Evolutionary conservation across 805 yeast species (phyloP), one percentile per base, ranked within the genome.

Genomic region (Ogataea nitratoaversa): DNA sequence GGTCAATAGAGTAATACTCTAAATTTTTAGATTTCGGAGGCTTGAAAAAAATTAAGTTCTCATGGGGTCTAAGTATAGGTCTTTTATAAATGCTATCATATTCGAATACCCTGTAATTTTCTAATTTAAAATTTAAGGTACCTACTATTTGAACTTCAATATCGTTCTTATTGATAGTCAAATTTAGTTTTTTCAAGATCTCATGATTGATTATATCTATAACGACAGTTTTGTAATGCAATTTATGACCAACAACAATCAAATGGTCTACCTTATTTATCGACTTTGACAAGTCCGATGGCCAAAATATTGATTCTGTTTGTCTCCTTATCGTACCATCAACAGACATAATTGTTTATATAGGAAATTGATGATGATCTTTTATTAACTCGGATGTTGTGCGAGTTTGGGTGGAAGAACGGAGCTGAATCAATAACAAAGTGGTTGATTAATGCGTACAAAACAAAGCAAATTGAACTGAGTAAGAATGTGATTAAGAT

Each of bases 1-100:
- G 95, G n/a, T 71, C 65, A 3, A 81, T 57, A 0, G 96, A 81
- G 48, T 78, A 83, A 57, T 84, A 87, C 49, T 89, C 95, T 69
- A 90, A 70, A 43, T 76, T 72, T 22, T 69, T 70, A 16, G 83
- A 76, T 32, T 74, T 72, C 0, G 97, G 97, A 1, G 93, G 83
- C 19, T 74, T 73, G 55, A 78, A 89, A n/a, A 72, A 50, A 4
- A 83, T 61, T 2, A 79, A 30, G 32, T 53, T 57, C 30, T 53
- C 57, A 24, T 52, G 29, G 2, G 36, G 18, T 3, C 40, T 36
- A 22, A 54, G 19, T 4, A 47, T 31, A 9, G 61, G 61, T 14
- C n/a, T 32, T 14, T 41, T 31, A 2, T 30, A n/a, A 2, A 18
- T 19, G 16, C 30, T 28, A 32, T 52, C 53, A 31, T 47, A 50